Evolutionary conservation across 495 filamentous ascomycete species (phyloP), one percentile per base, ranked within the genome.

Genomic region (Umbilicaria muhlenbergii): DNA sequence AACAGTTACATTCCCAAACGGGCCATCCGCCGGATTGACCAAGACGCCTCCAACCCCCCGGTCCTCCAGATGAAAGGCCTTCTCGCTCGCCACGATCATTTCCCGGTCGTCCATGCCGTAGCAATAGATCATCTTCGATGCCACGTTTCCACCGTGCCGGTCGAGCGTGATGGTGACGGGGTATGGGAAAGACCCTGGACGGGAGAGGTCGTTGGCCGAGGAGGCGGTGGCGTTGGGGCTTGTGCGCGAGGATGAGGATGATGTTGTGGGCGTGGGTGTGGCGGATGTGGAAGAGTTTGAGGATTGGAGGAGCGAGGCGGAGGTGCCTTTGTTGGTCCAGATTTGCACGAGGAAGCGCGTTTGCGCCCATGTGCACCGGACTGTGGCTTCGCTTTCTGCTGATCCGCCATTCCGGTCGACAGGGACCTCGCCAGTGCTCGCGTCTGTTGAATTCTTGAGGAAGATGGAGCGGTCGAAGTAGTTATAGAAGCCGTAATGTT

Each of bases 401-500:
- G 74, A 66, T 0, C 86, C 88, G 16, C 85, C 85, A 44, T 78
- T 67, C 6, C 56, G 44, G 52, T 92, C 85, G 12, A 63, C 65
- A 0, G 71, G 55, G 18, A 61, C 54, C 11, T 60, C 58, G 21
- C 48, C 60, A 19, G 42, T 49, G 34, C 67, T 65, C 15, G 69
- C 50, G 0, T 61, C 55, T 6, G 59, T 56, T n/a, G 60, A 53
- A 11, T 70, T 74, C 42, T 74, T 70, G 40, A 87, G 66, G 66
- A 87, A 92, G 42, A 92, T 86, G 5, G 82, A 83, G 50, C 86
- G 84, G 59, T 88, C 77, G 60, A 80, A 96, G 67, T 93, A 93
- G 0, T 73, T 81, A 60, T 93, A 94, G 62, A 95, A 94, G 10
- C 84, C 85, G 60, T 92, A 96, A 62, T 94, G 86, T 56, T 98